Conservation (phyloP, 345 rosid species). For the Punica granatum region DNA sequence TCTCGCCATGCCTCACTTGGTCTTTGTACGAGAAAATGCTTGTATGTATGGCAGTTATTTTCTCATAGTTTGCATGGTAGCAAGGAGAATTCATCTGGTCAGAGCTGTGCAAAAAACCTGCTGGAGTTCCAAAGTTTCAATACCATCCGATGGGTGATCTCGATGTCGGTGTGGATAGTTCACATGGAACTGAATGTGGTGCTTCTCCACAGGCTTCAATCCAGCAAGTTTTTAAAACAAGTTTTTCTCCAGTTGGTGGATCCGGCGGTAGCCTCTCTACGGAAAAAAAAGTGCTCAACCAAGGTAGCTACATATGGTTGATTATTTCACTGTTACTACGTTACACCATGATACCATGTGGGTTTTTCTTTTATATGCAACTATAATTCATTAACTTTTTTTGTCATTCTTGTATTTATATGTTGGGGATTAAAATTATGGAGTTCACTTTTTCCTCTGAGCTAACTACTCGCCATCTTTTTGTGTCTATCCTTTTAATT, state of each 20-base stretch:
- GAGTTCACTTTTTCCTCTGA: background rate
- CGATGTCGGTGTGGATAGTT: constrained; percentile 41
- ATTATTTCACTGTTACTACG: background rate
- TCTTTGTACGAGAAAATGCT: constrained; percentile 31
- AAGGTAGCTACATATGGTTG: constrained; percentile 33
- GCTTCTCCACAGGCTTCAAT: constrained; percentile 21
- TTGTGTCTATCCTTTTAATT: constrained; percentile 3
- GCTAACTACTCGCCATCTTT: background rate
- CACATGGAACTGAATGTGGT: constrained; percentile 26
- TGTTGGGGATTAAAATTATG: background rate
- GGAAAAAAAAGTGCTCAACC: constrained; percentile 33
- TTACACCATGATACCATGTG: too few species aligned
- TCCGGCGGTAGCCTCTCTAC: constrained; percentile 28
- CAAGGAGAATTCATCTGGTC: constrained; percentile 41
- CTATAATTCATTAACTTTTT: background rate
- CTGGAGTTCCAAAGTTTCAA: constrained; percentile 62
- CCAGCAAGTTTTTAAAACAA: constrained; percentile 33
- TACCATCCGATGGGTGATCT: constrained; percentile 93
- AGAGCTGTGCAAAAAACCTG: constrained; percentile 31
- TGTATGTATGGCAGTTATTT: constrained; percentile 42
- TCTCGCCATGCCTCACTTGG: constrained; percentile 23
- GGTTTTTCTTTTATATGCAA: background rate
- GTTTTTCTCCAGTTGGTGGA: constrained; percentile 32
- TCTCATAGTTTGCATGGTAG: constrained; percentile 29
- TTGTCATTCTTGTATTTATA: background rate